phyloP scores from a whole-genome alignment of 768 basidiomycete genomes.

The Trametes cingulata region DNA sequence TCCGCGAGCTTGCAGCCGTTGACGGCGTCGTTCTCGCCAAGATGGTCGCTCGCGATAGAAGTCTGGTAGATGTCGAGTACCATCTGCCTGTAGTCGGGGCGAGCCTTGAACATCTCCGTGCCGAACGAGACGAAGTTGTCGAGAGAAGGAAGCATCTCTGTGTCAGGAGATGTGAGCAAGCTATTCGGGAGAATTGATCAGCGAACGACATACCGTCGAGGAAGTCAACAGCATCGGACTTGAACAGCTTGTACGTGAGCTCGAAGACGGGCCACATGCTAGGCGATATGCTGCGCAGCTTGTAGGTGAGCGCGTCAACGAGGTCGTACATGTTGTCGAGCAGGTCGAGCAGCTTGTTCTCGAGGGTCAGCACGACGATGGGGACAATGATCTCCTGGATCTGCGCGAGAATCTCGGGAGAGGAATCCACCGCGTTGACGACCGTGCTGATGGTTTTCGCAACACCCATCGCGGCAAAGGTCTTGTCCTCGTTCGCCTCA shows the following conservation, averaged over 20 bases:
- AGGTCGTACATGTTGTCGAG: constrained; percentile 88
- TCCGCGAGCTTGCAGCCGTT: constrained; percentile 87
- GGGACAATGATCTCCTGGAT: constrained; percentile 83
- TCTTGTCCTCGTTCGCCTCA: constrained; percentile 79
- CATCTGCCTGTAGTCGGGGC: constrained; percentile 76
- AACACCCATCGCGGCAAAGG: constrained; percentile 84
- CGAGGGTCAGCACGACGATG: constrained; percentile 72
- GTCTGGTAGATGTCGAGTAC: constrained; percentile 82
- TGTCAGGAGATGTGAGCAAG: background rate
- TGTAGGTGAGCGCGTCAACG: constrained; percentile 84
- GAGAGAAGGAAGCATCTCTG: constrained; percentile 84
- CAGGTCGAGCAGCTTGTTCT: constrained; percentile 77
- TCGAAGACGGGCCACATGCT: constrained; percentile 90
- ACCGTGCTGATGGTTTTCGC: constrained; percentile 85
- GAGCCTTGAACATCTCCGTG: constrained; percentile 68
- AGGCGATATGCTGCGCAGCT: constrained; percentile 70
- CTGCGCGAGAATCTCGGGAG: constrained; percentile 72
- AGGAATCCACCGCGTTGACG: constrained; percentile 69
- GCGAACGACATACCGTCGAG: constrained; percentile 62
- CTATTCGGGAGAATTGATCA: background rate
- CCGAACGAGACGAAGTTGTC: constrained; percentile 91
- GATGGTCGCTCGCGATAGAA: constrained; percentile 62
- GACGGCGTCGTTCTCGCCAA: constrained; percentile 83
- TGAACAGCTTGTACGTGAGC: constrained; percentile 80
- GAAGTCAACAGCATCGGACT: constrained; percentile 81